Evolutionary conservation across 176 grass and related monocot species (phyloP).

Genomic region (Triticum dicoccoides): DNA sequence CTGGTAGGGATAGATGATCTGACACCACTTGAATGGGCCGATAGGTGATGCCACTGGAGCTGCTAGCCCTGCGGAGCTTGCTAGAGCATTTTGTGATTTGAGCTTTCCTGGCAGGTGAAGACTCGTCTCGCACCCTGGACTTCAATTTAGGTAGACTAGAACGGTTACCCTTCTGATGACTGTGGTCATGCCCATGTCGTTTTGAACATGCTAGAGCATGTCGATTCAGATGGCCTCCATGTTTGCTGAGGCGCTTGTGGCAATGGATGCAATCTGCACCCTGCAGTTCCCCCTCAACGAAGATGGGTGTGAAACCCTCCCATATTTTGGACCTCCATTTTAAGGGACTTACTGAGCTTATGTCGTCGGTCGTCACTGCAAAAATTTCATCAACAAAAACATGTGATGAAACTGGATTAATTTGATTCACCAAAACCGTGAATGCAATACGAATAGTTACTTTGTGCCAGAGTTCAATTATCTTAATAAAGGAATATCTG

Average conservation of each 20-base stretch:
- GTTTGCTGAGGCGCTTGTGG: slow-evolving; percentile 32
- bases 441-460: background rate
- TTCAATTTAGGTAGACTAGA: slow-evolving; percentile 26
- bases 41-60: slow-evolving; percentile 23
- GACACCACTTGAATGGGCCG: slow-evolving; percentile 28
- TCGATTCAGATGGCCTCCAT: slow-evolving; percentile 48
- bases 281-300: slow-evolving; percentile 33
- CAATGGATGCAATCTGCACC: slow-evolving; percentile 45
- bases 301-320: slow-evolving; percentile 40
- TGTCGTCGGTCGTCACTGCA: slow-evolving; percentile 12
- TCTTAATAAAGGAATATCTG: background rate
- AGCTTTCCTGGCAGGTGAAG: slow-evolving; percentile 35
- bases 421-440: slow-evolving; percentile 5
- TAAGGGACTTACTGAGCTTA: slow-evolving; percentile 14
- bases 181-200: background rate
- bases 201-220: slow-evolving; percentile 41
- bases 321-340: slow-evolving; percentile 39
- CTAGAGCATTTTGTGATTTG: slow-evolving; percentile 31
- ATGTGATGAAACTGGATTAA: too few relatives aligned
- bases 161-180: slow-evolving; percentile 20
- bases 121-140: slow-evolving; percentile 27
- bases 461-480: background rate
- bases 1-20: slow-evolving; percentile 12
- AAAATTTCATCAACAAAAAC: background rate
- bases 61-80: slow-evolving; percentile 20